These are phyloP conservation scores for Ceratonia siliqua DNA, from an alignment of 306 rosid species.

Conservation along the genomic window DNA sequence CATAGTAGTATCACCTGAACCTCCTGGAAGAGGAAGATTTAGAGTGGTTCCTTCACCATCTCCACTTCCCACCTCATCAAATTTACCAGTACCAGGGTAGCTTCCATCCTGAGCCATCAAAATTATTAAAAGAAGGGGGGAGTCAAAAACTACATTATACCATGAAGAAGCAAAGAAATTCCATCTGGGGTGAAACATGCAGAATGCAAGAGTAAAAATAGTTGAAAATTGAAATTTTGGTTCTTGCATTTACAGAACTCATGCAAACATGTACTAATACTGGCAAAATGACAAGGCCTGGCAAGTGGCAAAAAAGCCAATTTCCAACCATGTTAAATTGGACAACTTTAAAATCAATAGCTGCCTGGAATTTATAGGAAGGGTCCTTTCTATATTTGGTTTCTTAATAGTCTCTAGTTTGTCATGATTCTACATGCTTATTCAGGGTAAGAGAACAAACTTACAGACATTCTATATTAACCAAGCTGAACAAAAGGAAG, in stretches of 20 bases:
- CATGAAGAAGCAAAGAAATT: background rate
- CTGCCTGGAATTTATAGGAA: background rate
- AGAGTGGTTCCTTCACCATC: slow-evolving; percentile 91
- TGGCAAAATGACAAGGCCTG: background rate
- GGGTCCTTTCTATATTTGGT: background rate
- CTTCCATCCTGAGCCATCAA: slow-evolving; percentile 71
- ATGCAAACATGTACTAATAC: background rate
- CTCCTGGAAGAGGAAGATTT: slow-evolving; percentile 94
- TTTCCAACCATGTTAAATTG: background rate
- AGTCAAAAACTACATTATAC: background rate
- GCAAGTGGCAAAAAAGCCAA: background rate
- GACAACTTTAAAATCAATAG: background rate
- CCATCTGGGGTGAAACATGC: background rate
- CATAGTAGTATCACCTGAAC: slow-evolving; percentile 82
- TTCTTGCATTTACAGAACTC: background rate
- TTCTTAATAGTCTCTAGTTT: background rate
- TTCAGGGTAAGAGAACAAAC: background rate
- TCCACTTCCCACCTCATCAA: slow-evolving; percentile 76
- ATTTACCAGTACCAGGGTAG: slow-evolving; percentile 95
- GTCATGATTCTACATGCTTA: background rate
- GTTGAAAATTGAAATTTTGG: slow-evolving; percentile 3
- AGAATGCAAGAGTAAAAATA: background rate
- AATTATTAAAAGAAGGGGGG: background rate
- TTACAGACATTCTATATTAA: background rate
- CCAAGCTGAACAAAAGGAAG: background rate